phyloP scores from a whole-genome alignment of 352 stramenopile genomes.

The Pythium oligandrum region DNA sequence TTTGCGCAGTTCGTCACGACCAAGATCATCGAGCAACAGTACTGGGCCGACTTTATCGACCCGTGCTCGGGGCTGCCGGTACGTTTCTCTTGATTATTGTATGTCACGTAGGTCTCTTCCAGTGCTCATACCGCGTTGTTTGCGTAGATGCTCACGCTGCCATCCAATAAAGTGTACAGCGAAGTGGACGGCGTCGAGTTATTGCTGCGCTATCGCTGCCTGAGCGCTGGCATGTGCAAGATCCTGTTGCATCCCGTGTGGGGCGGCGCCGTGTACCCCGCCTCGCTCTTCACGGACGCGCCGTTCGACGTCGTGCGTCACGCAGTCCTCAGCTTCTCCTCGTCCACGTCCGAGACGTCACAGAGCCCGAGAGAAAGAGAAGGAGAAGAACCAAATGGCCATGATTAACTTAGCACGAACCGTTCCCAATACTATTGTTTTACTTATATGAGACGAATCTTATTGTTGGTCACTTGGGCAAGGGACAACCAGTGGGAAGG shows the following conservation, averaged over 20 bases:
- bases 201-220: conserved; percentile 75
- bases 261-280: conserved; percentile 94
- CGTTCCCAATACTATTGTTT: not conserved
- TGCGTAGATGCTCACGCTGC: conserved; percentile 85
- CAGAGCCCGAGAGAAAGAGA: too few species aligned
- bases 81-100: conserved; percentile 12
- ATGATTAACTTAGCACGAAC: too few species aligned
- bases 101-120: not conserved
- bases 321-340: conserved; percentile 25
- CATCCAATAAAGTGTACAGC: conserved; percentile 94
- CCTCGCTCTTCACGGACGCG: conserved; percentile 94
- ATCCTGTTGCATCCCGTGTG: conserved; percentile 94
- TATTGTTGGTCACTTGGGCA: too few species aligned
- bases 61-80: conserved; percentile 94
- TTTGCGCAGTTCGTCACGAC: conserved; percentile 89
- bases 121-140: not conserved
- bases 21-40: conserved; percentile 65
- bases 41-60: conserved; percentile 97
- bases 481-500: too few species aligned
- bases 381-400: too few species aligned
- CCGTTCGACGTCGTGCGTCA: conserved; percentile 77
- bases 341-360: too few species aligned
- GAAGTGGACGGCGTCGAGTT: conserved; percentile 95
- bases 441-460: too few species aligned
- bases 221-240: conserved; percentile 94